Evolutionary conservation across 805 yeast genomes (phyloP).

Genomic region (Pichia sporocuriosa): DNA sequence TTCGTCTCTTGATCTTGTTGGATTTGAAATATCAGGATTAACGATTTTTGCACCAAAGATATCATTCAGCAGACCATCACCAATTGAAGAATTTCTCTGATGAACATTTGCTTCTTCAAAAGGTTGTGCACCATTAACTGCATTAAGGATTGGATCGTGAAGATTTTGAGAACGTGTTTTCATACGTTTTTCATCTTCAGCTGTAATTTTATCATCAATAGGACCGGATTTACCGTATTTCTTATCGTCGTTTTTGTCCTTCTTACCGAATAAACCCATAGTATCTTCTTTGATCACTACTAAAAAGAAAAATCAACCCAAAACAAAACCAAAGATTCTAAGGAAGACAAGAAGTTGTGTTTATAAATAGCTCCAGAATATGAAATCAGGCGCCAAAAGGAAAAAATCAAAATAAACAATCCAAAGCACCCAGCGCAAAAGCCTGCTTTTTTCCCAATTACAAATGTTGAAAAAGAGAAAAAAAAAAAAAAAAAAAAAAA

Average conservation of each 20-base stretch:
- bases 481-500: too few relatives aligned
- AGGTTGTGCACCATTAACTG: constrained; percentile 94
- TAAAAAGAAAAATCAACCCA: too few relatives aligned
- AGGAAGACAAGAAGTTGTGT: neutral
- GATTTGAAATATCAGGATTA: constrained; percentile 84
- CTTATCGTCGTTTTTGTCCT: constrained; percentile 20
- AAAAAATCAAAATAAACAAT: too few relatives aligned
- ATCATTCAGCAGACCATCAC: constrained; percentile 54
- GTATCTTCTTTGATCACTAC: neutral
- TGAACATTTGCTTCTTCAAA: constrained; percentile 56
- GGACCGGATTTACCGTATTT: constrained; percentile 3
- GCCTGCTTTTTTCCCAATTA: too few relatives aligned
- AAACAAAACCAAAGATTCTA: neutral
- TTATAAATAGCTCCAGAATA: too few relatives aligned
- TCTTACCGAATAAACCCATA: constrained; percentile 43
- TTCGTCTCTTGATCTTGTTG: constrained; percentile 89
- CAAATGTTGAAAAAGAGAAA: too few relatives aligned
- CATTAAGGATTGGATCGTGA: constrained; percentile 86
- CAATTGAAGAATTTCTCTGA: constrained; percentile 29
- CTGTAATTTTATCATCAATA: constrained; percentile 33
- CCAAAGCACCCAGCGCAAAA: too few relatives aligned
- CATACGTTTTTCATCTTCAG: constrained; percentile 46
- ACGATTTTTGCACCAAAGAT: constrained; percentile 78
- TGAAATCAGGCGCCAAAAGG: too few relatives aligned
- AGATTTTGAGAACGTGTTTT: constrained; percentile 63